phyloP scores from a whole-genome alignment of 495 filamentous ascomycete genomes.

The Cairneyella variabilis region DNA sequence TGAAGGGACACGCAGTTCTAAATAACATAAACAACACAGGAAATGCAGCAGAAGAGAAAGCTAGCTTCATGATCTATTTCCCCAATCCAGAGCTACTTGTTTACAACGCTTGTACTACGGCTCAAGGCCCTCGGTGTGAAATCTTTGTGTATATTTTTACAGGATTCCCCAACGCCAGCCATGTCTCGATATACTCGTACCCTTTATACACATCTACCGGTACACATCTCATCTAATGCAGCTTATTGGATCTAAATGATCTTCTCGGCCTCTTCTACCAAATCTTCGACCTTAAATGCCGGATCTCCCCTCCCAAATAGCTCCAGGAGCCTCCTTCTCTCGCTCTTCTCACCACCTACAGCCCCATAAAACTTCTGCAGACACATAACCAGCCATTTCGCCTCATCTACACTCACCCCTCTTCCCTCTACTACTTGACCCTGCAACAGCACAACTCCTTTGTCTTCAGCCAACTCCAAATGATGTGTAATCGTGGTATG shows the following conservation, averaged over 20 bases:
- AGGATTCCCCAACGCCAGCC: too few relatives aligned
- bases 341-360: slow-evolving; percentile 39
- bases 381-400: slow-evolving; percentile 85
- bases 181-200: too few relatives aligned
- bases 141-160: too few relatives aligned
- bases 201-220: background rate
- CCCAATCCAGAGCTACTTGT: too few relatives aligned
- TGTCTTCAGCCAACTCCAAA: slow-evolving; percentile 65
- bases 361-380: slow-evolving; percentile 92
- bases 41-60: too few relatives aligned
- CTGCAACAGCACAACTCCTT: slow-evolving; percentile 79
- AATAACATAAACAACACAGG: too few relatives aligned
- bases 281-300: slow-evolving; percentile 73
- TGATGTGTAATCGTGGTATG: slow-evolving; percentile 94
- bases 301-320: slow-evolving; percentile 76
- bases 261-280: slow-evolving; percentile 85
- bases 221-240: background rate
- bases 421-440: slow-evolving; percentile 72
- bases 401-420: slow-evolving; percentile 75
- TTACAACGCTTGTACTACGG: too few relatives aligned
- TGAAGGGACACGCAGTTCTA: too few relatives aligned
- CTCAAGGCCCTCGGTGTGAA: too few relatives aligned
- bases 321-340: slow-evolving; percentile 65
- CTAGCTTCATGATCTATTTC: too few relatives aligned
- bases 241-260: slow-evolving; percentile 41